Conservation (phyloP, 352 stramenopile genomes). For the Pythium periplocum region DNA sequence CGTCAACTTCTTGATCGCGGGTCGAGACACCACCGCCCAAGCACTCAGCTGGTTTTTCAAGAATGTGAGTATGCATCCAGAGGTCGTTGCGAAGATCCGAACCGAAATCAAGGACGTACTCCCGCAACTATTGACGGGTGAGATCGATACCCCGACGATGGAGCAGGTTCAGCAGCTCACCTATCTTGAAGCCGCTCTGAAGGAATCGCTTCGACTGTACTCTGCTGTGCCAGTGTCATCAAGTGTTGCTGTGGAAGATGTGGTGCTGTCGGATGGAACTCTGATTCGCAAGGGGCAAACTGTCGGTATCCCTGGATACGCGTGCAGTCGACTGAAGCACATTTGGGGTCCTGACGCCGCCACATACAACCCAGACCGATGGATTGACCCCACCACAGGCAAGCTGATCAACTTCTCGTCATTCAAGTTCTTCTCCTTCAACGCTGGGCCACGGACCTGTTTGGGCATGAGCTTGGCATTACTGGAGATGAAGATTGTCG, state of each 20-base stretch:
- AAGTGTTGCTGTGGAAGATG: conserved; percentile 31
- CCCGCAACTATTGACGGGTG: conserved; percentile 12
- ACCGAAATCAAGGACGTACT: conserved; percentile 34
- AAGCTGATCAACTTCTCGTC: conserved; percentile 32
- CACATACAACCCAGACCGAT: conserved; percentile 64
- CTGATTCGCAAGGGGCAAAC: conserved; percentile 29
- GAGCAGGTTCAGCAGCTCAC: conserved; percentile 24
- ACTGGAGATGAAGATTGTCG: conserved; percentile 78
- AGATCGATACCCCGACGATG: conserved; percentile 14
- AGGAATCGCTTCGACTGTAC: conserved; percentile 50
- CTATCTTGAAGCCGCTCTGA: conserved; percentile 43
- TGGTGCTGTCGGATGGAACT: conserved; percentile 58
- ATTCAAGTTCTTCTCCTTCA: conserved; percentile 71
- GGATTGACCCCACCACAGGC: conserved; percentile 34
- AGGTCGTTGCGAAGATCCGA: conserved; percentile 40
- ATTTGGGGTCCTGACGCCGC: conserved; percentile 60
- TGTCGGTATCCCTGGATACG: conserved; percentile 45
- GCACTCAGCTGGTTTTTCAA: conserved; percentile 70
- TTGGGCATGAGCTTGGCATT: conserved; percentile 73
- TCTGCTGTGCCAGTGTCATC: conserved; percentile 42
- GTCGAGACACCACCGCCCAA: conserved; percentile 70
- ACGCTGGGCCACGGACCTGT: conserved; percentile 60
- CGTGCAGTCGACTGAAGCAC: conserved; percentile 40
- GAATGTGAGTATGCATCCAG: conserved; percentile 42
- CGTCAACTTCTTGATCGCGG: conserved; percentile 79